Conservation (phyloP, 768 basidiomycete species). For the Leccinellum rugosiceps region DNA sequence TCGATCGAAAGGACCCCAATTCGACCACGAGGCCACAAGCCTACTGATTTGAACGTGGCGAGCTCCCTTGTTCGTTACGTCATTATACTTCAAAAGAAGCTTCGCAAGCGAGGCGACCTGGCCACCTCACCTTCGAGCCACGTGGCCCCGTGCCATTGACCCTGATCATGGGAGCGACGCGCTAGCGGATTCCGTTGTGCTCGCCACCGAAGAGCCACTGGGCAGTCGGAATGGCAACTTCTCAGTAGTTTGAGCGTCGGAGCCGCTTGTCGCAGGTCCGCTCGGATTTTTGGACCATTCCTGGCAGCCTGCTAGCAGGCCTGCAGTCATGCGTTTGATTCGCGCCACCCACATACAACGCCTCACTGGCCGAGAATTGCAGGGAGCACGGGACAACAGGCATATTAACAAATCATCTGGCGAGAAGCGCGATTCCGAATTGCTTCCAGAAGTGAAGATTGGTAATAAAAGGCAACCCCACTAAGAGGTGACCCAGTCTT, state of each 20-base stretch:
- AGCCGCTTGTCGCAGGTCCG: background rate
- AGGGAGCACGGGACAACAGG: no score
- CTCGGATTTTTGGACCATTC: background rate
- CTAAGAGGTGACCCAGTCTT: background rate
- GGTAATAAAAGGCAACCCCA: background rate
- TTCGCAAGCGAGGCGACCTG: slow-evolving; percentile 38
- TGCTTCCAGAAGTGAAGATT: slow-evolving; percentile 1
- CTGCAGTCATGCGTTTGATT: slow-evolving; percentile 37
- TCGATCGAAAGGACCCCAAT: background rate
- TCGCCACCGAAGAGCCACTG: slow-evolving; percentile 40
- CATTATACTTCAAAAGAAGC: slow-evolving; percentile 38
- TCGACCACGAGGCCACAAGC: background rate
- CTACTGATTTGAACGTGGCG: background rate
- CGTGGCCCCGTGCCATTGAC: background rate
- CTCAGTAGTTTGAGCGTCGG: background rate
- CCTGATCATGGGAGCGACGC: slow-evolving; percentile 28
- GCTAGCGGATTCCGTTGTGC: slow-evolving; percentile 35
- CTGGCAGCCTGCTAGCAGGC: no score
- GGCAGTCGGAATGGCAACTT: slow-evolving; percentile 29
- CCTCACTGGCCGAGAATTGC: no score
- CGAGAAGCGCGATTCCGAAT: slow-evolving; percentile 16
- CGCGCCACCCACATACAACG: slow-evolving; percentile 25
- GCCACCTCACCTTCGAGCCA: background rate
- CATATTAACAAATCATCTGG: background rate
- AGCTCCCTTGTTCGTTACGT: background rate